Evolutionary conservation across 768 basidiomycete species (phyloP).

Genomic region (Thelephora ganbajun): DNA sequence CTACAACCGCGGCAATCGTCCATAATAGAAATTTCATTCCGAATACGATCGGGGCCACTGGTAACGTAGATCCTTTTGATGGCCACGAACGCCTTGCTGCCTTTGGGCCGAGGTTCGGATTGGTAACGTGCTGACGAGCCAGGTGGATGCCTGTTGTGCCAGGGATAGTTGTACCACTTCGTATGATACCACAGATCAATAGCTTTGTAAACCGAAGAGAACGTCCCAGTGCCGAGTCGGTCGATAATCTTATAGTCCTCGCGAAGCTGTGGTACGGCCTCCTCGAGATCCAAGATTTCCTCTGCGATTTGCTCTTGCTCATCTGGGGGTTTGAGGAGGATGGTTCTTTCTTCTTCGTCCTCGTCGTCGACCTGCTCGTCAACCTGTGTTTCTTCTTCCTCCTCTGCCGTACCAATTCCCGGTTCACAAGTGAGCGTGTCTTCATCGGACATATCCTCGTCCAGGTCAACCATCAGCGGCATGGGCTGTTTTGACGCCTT

Average conservation of each 20-base stretch:
- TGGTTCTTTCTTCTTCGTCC: slow-evolving; percentile 42
- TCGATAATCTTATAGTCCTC: slow-evolving; percentile 71
- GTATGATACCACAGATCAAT: slow-evolving; percentile 63
- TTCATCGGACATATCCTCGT: slow-evolving; percentile 26
- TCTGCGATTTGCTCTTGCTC: slow-evolving; percentile 62
- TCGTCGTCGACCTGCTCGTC: slow-evolving; percentile 21
- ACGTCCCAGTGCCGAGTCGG: slow-evolving; percentile 91
- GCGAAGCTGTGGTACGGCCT: slow-evolving; percentile 49
- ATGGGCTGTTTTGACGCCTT: neutral
- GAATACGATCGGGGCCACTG: slow-evolving; percentile 81
- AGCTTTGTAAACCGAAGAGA: slow-evolving; percentile 99
- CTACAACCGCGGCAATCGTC: slow-evolving; percentile 73
- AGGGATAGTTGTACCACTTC: slow-evolving; percentile 64
- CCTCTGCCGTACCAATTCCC: slow-evolving; percentile 14
- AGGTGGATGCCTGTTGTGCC: slow-evolving; percentile 54
- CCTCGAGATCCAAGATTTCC: slow-evolving; percentile 65
- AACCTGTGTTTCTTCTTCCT: slow-evolving; percentile 21
- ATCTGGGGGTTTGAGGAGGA: slow-evolving; percentile 40
- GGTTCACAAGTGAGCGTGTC: slow-evolving; percentile 13
- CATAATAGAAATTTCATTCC: slow-evolving; percentile 87
- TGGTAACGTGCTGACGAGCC: slow-evolving; percentile 57
- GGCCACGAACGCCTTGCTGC: slow-evolving; percentile 66
- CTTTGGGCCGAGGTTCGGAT: slow-evolving; percentile 25
- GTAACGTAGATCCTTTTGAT: slow-evolving; percentile 97
- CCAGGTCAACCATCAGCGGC: slow-evolving; percentile 24